Percentiles rank a stretch among this genome's conserved stretches.
These are phyloP conservation scores for Geranium incanum DNA, from an alignment of 441 rosid species.

Conservation along the genomic window DNA sequence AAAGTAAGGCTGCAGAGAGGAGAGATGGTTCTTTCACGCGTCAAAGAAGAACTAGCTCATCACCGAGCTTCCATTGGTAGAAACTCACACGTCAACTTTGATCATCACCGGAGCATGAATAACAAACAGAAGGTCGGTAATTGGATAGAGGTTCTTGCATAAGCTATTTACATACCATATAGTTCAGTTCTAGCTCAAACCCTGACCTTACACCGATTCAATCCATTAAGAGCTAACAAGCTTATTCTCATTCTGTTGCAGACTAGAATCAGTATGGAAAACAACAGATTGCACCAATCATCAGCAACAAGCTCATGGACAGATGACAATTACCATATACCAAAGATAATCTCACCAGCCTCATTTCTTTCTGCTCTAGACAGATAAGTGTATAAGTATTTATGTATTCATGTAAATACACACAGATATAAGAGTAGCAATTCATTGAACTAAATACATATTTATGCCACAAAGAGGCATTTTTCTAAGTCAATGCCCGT, in stretches of 20 bases:
- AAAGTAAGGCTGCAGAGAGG: slow-evolving; percentile 49
- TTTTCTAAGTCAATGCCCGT: background rate
- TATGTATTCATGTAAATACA: background rate
- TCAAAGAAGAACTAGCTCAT: slow-evolving; percentile 78
- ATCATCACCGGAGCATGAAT: slow-evolving; percentile 44
- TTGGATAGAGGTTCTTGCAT: slow-evolving; percentile 36
- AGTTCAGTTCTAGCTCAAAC: background rate
- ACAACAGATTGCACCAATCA: slow-evolving; percentile 42
- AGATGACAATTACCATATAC: slow-evolving; percentile 51
- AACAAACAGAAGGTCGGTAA: slow-evolving; percentile 52
- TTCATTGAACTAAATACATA: background rate
- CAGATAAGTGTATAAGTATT: background rate
- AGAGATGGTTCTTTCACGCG: slow-evolving; percentile 54
- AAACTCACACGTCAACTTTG: slow-evolving; percentile 41
- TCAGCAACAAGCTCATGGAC: slow-evolving; percentile 36
- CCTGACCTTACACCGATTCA: background rate
- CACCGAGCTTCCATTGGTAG: slow-evolving; percentile 61
- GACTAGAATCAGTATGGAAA: slow-evolving; percentile 47
- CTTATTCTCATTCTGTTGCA: slow-evolving; percentile 25
- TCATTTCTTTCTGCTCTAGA: slow-evolving; percentile 66
- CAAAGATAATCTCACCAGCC: slow-evolving; percentile 43
- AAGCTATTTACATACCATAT: background rate
- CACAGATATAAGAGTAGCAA: background rate
- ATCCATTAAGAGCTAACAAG: background rate
- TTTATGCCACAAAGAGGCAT: background rate